Evolutionary conservation across 2,329 filamentous ascomycete genomes (phyloP).

Genomic region (Sporothrix brunneoviolacea): DNA sequence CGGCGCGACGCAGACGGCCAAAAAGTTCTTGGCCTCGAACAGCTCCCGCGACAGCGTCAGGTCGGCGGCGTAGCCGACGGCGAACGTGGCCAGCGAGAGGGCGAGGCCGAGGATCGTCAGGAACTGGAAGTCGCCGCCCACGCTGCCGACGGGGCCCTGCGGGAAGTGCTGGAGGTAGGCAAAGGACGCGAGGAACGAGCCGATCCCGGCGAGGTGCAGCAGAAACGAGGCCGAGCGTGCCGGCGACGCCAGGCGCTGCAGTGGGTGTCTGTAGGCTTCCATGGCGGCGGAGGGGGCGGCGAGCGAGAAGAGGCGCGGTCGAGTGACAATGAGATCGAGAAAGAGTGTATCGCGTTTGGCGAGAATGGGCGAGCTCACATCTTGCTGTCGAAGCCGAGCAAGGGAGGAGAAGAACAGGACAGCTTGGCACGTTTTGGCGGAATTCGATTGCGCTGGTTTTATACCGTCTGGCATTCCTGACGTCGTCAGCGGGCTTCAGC

Average conservation of each 20-base stretch:
- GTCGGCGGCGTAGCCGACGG: slow-evolving; percentile 57
- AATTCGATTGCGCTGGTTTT: too few relatives aligned
- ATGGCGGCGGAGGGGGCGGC: slow-evolving; percentile 23
- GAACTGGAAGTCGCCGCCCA: slow-evolving; percentile 64
- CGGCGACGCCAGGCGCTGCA: slow-evolving; percentile 61
- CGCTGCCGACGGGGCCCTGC: slow-evolving; percentile 48
- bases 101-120: slow-evolving; percentile 67
- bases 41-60: slow-evolving; percentile 50
- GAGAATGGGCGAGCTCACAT: too few relatives aligned
- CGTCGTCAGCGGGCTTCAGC: too few relatives aligned
- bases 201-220: slow-evolving; percentile 50
- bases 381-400: too few relatives aligned
- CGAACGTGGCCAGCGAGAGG: slow-evolving; percentile 55
- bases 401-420: too few relatives aligned
- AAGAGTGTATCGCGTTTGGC: too few relatives aligned
- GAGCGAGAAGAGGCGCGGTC: background rate
- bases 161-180: slow-evolving; percentile 44
- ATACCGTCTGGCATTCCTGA: too few relatives aligned
- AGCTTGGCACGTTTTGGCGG: too few relatives aligned
- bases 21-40: slow-evolving; percentile 60
- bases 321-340: background rate
- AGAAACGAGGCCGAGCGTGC: slow-evolving; percentile 56
- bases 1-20: slow-evolving; percentile 60
- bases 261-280: slow-evolving; percentile 48
- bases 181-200: slow-evolving; percentile 49